Percentiles rank a stretch among this genome's conserved stretches.
Evolutionary conservation across 805 yeast species (phyloP).

Genomic region (Wickerhamiella australiensis): DNA sequence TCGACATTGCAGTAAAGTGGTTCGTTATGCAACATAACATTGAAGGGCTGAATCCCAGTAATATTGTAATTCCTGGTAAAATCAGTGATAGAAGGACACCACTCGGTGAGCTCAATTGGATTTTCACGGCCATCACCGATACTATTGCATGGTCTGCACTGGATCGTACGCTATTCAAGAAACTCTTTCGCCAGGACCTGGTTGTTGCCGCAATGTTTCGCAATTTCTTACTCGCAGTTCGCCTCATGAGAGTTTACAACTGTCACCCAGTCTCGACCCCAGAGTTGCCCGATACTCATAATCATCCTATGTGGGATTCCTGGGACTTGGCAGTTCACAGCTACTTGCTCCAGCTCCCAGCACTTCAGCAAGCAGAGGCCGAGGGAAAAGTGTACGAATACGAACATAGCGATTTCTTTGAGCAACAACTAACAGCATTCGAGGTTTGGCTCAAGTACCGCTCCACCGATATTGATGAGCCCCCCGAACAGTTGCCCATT

Average conservation of each 20-base stretch:
- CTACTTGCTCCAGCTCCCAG: conserved; percentile 47
- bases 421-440: conserved; percentile 91
- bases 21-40: conserved; percentile 53
- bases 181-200: conserved; percentile 84
- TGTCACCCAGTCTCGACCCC: conserved; percentile 95
- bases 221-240: conserved; percentile 79
- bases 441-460: conserved; percentile 84
- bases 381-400: conserved; percentile 38
- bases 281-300: conserved; percentile 68
- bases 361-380: conserved; percentile 27
- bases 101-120: conserved; percentile 92
- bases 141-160: conserved; percentile 95
- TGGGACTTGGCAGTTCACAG: conserved; percentile 98
- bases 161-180: conserved; percentile 76
- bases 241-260: conserved; percentile 85
- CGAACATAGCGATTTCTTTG: conserved; percentile 88
- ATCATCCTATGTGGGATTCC: conserved; percentile 92
- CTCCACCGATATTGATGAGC: conserved; percentile 67
- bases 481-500: conserved; percentile 92
- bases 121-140: conserved; percentile 94
- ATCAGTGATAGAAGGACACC: conserved; percentile 90
- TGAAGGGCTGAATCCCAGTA: conserved; percentile 41
- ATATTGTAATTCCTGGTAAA: conserved; percentile 70
- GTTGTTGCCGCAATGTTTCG: conserved; percentile 95
- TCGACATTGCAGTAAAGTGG: conserved; percentile 86